Base-by-base conservation (phyloP, 2,329 filamentous ascomycete genomes). In the Chaetomium olivaceum region DNA sequence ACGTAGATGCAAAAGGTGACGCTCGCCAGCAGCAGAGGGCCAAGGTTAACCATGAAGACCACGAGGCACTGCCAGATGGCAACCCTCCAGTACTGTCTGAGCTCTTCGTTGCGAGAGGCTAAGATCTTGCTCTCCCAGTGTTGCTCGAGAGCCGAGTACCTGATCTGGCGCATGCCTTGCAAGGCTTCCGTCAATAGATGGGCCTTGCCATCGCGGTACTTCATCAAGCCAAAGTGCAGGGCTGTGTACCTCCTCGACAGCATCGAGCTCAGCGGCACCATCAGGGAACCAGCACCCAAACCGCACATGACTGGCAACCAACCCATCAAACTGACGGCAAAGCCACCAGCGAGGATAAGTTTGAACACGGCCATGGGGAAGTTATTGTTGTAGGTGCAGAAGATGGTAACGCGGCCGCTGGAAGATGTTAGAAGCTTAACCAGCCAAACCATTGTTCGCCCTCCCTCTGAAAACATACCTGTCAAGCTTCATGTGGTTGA, bases 101-200 rank as follows among this genome's bases (percentile, higher is more conserved):
- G 70, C 70, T 78, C 76, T 29, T 76, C 74, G 57, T 76, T 74
- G 31, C 76, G 73, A 52, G 71, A 74, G n/a, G 73, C 67, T 36
- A 76, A 54, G 19, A 78, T 77, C 67, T 75, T 77, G 46, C 70
- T 65, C 63, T 78, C 75, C 72, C 74, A 78, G 36, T 76, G 70
- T 33, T 73, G 68, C 61, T 78, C 76, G 12, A 78, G 72, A 9
- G 76, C 76, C 3, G 76, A 77, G 67, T 76, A 77, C 60, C 76
- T 75, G 73, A 78, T 77, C 67, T 78, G 76, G 12, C 76, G 75
- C 74, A 78, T 78, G 27, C 76, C 76, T 39, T 77, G 74, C 21
- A 78, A 68, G 0, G 76, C 76, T 61, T 78, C 76, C 2, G 74
- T 76, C 60, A 78, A 67, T 7, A 77, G 67, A 58, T 77, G 72